Evolutionary conservation across 140 eudicot species (phyloP).

Genomic region (Cichorium intybus): DNA sequence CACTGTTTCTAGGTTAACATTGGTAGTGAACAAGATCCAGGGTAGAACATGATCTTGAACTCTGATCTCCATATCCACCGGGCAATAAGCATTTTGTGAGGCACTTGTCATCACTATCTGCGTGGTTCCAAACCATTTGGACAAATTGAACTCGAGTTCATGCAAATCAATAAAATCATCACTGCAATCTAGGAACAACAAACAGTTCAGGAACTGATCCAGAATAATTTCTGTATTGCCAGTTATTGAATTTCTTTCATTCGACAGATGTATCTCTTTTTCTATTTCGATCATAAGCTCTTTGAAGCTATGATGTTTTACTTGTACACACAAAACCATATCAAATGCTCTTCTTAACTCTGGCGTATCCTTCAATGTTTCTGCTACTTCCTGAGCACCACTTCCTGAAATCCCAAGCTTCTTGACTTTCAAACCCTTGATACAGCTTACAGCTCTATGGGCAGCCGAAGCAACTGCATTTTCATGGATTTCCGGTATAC

Average conservation of each 20-base stretch:
- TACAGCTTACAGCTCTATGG: slow-evolving; percentile 9
- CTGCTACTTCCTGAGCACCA: slow-evolving; percentile 10
- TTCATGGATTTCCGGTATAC: slow-evolving; percentile 19
- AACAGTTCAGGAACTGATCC: background rate
- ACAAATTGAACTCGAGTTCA: background rate
- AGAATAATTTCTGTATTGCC: background rate
- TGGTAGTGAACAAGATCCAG: slow-evolving; percentile 13
- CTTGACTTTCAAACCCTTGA: background rate
- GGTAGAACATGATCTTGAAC: slow-evolving; percentile 24
- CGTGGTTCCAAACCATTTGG: background rate
- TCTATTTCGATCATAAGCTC: background rate
- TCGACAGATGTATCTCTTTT: slow-evolving; percentile 1
- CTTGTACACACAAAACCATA: slow-evolving; percentile 12
- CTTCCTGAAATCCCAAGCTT: slow-evolving; percentile 10
- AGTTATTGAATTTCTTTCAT: background rate
- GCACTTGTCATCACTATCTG: slow-evolving; percentile 14
- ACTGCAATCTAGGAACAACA: slow-evolving; percentile 14
- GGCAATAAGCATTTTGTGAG: background rate
- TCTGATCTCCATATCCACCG: slow-evolving; percentile 22
- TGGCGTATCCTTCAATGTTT: background rate
- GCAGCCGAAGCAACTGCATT: background rate
- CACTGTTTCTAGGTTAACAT: background rate
- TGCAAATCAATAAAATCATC: slow-evolving; percentile 1
- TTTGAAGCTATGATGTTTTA: background rate
- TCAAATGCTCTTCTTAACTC: slow-evolving; percentile 9